phyloP scores from a whole-genome alignment of 208 protist genomes.

The Acanthamoeba lenticulata region DNA sequence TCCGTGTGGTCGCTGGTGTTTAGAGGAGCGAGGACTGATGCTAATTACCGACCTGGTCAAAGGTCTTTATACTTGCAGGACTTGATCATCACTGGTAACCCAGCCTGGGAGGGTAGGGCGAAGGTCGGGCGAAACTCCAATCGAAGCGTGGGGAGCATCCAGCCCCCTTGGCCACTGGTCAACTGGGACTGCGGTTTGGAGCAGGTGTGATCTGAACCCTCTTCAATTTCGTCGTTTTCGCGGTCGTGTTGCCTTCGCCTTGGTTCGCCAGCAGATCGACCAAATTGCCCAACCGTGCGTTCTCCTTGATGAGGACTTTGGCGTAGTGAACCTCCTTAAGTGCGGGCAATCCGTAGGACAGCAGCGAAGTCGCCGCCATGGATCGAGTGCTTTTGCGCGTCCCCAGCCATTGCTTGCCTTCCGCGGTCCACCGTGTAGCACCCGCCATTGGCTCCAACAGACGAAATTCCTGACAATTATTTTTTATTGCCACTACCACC shows the following conservation, averaged over 20 bases:
- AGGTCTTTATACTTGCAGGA: neutral
- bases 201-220: neutral
- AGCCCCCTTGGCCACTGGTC: neutral
- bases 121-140: neutral
- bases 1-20: too few species aligned
- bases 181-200: neutral
- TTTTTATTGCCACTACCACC: too few species aligned
- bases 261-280: neutral
- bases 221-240: neutral
- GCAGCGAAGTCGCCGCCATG: too few species aligned
- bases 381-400: too few species aligned
- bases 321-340: too few species aligned
- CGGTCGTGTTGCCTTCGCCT: neutral
- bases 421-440: too few species aligned
- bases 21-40: neutral
- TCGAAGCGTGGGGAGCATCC: neutral
- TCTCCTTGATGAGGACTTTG: too few species aligned
- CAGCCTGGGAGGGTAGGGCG: neutral
- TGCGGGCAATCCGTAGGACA: too few species aligned
- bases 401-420: too few species aligned
- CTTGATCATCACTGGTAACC: neutral
- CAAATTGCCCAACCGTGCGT: neutral
- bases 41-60: neutral
- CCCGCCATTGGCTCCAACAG: too few species aligned
- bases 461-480: too few species aligned